phyloP scores from a whole-genome alignment of 805 yeast genomes.

The Candida insectalens region DNA sequence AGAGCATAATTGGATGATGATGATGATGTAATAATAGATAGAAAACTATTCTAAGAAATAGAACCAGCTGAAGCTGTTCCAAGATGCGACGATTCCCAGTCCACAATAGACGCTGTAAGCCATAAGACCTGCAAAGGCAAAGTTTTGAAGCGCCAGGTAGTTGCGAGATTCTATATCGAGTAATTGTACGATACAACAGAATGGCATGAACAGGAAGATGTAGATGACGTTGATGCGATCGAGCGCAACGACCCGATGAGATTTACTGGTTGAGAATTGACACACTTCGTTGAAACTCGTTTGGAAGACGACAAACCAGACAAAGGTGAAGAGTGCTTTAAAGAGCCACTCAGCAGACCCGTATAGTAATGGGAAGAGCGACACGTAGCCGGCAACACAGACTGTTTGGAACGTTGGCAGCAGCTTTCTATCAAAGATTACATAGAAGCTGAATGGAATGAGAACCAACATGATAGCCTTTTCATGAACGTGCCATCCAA shows the following conservation, averaged over 20 bases:
- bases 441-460: slow-evolving; percentile 77
- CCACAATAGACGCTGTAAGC: slow-evolving; percentile 78
- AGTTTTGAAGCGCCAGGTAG: slow-evolving; percentile 42
- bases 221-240: slow-evolving; percentile 66
- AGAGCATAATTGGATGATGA: too few species aligned
- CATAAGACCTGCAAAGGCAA: slow-evolving; percentile 75
- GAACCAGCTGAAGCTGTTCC: slow-evolving; percentile 85
- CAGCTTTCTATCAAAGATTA: slow-evolving; percentile 60
- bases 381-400: slow-evolving; percentile 73
- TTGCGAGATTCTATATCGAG: slow-evolving; percentile 48
- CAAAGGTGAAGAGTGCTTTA: slow-evolving; percentile 66
- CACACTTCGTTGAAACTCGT: slow-evolving; percentile 65
- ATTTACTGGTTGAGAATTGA: slow-evolving; percentile 28
- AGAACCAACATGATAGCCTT: slow-evolving; percentile 89
- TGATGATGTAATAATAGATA: too few species aligned
- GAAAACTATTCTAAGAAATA: slow-evolving; percentile 79
- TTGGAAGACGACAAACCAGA: slow-evolving; percentile 77
- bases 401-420: slow-evolving; percentile 63
- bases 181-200: slow-evolving; percentile 36
- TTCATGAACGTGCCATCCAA: slow-evolving; percentile 99
- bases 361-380: slow-evolving; percentile 78
- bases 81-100: slow-evolving; percentile 73
- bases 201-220: slow-evolving; percentile 54
- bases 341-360: slow-evolving; percentile 74
- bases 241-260: slow-evolving; percentile 46